Percentiles rank a stretch among this genome's conserved stretches.
Conservation (phyloP, 345 rosid genomes). For the Erodium maritimum region DNA sequence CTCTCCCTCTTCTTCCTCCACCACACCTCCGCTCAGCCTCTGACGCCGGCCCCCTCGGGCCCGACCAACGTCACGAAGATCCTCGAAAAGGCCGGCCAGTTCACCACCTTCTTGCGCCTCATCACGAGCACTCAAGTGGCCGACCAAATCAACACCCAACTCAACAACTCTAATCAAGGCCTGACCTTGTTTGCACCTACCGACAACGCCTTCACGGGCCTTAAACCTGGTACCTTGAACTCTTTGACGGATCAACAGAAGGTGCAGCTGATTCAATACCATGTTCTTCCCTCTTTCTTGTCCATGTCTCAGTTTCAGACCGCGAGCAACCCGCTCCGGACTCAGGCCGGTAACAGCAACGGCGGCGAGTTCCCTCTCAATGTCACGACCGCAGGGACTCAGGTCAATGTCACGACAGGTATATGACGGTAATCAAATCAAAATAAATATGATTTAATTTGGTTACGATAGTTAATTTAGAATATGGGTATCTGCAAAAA, state of each 20-base stretch:
- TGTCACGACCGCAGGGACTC: slow-evolving; percentile 66
- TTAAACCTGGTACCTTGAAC: slow-evolving; percentile 61
- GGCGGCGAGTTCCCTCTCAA: slow-evolving; percentile 53
- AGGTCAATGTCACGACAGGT: slow-evolving; percentile 70
- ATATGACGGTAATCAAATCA: too few relatives aligned
- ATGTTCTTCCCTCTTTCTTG: slow-evolving; percentile 49
- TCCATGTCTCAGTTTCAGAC: slow-evolving; percentile 71
- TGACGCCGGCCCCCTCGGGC: slow-evolving; percentile 39
- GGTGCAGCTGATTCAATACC: slow-evolving; percentile 71
- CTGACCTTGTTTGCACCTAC: slow-evolving; percentile 73
- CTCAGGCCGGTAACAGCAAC: slow-evolving; percentile 64
- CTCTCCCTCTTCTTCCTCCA: slow-evolving; percentile 23
- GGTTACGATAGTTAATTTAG: too few relatives aligned
- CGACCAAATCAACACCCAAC: slow-evolving; percentile 62
- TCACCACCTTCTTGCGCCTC: slow-evolving; percentile 47
- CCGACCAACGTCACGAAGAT: slow-evolving; percentile 61
- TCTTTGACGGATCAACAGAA: slow-evolving; percentile 55
- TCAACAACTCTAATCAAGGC: slow-evolving; percentile 63
- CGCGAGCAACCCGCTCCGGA: slow-evolving; percentile 77
- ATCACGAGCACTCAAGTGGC: slow-evolving; percentile 53
- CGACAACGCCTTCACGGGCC: slow-evolving; percentile 56
- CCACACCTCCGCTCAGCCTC: slow-evolving; percentile 30
- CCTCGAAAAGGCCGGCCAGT: slow-evolving; percentile 76
- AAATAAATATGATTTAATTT: too few relatives aligned
- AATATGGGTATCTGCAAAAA: too few relatives aligned